A percentile compares a stretch with the other conserved stretches of the same genome.
These are phyloP conservation scores for Lasiosphaeriaceae sp. DNA, from an alignment of 495 filamentous ascomycete species.

Conservation along the genomic window DNA sequence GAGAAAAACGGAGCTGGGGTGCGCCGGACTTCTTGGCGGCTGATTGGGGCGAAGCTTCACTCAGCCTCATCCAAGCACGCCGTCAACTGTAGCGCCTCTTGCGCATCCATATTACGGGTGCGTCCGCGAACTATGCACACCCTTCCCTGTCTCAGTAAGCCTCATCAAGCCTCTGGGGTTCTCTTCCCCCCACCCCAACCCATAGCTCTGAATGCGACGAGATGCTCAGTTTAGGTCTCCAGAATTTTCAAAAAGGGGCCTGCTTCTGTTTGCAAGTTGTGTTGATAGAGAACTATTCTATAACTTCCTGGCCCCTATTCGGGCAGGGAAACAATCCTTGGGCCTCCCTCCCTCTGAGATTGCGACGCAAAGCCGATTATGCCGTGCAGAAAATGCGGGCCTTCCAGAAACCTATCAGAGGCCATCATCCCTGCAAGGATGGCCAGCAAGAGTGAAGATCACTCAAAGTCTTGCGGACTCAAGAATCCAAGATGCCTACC, in stretches of 20 bases:
- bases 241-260: no score
- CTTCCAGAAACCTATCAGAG: conserved; percentile 15
- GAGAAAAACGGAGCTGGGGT: not conserved
- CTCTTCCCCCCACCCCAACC: not conserved
- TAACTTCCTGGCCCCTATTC: no score
- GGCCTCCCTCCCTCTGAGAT: conserved; percentile 1
- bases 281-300: no score
- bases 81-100: conserved; percentile 19
- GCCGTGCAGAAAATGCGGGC: conserved; percentile 11
- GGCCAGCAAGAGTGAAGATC: not conserved
- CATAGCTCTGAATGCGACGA: no score
- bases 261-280: not conserved
- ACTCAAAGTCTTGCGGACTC: not conserved
- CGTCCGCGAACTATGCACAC: conserved; percentile 18
- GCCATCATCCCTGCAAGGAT: conserved; percentile 12
- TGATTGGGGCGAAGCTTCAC: conserved; percentile 15
- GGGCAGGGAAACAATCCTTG: no score
- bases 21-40: not conserved
- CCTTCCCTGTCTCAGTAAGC: conserved; percentile 8
- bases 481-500: not conserved
- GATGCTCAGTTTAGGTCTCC: no score
- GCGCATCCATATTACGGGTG: conserved; percentile 21
- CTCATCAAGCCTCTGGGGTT: not conserved
- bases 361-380: conserved; percentile 11
- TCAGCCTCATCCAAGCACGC: conserved; percentile 24